Evolutionary conservation across 2,329 filamentous ascomycete genomes (phyloP).

Genomic region (Exutisphaerella laricina): DNA sequence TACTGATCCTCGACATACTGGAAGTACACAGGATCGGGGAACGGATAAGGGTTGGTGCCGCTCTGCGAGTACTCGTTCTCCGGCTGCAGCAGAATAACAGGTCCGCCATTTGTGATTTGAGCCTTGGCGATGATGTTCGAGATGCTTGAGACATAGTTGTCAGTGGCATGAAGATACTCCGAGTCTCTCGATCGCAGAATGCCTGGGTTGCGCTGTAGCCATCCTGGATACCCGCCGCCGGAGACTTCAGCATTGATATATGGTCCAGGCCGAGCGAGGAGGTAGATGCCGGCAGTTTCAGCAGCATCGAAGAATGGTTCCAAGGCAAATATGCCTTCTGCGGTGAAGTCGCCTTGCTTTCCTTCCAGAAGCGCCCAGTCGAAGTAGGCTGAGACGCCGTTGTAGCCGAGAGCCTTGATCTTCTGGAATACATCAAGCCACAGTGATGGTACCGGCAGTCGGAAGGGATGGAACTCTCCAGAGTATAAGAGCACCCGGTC

Average conservation of each 20-base stretch:
- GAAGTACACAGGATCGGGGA: constrained; percentile 64
- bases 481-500: constrained; percentile 67
- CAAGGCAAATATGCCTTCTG: constrained; percentile 65
- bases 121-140: constrained; percentile 63
- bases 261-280: constrained; percentile 52
- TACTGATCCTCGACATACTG: constrained; percentile 62
- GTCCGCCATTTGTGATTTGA: constrained; percentile 78
- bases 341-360: constrained; percentile 61
- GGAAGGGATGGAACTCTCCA: constrained; percentile 68
- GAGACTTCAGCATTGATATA: constrained; percentile 71
- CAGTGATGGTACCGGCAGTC: constrained; percentile 56
- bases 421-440: constrained; percentile 76
- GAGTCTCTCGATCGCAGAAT: constrained; percentile 57
- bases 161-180: constrained; percentile 60
- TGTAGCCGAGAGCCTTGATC: constrained; percentile 74
- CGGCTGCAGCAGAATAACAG: constrained; percentile 70
- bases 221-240: constrained; percentile 75
- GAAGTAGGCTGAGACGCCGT: constrained; percentile 71
- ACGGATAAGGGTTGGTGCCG: constrained; percentile 33
- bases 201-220: constrained; percentile 65
- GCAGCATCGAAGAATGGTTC: constrained; percentile 74
- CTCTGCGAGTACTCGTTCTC: constrained; percentile 72
- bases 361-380: constrained; percentile 76
- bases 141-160: constrained; percentile 60
- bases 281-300: constrained; percentile 65